Conservation (phyloP, 768 basidiomycete genomes). For the Mrakia frigida region DNA sequence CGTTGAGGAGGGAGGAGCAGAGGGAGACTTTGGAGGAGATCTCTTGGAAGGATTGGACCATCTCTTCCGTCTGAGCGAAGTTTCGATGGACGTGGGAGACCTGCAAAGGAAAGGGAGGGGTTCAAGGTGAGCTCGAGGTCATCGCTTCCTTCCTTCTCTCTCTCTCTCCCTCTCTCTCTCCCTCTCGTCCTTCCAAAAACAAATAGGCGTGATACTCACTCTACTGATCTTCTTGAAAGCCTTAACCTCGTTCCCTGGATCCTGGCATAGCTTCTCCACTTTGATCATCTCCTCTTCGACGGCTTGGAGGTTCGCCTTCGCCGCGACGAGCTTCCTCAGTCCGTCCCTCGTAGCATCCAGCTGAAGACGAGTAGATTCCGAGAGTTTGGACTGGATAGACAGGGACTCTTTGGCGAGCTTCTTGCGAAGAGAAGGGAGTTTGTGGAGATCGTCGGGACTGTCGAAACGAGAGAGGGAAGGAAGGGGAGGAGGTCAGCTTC, state of each 20-base stretch:
- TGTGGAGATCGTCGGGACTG: constrained; percentile 60
- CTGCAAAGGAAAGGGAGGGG: constrained; percentile 46
- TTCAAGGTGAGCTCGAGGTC: background rate
- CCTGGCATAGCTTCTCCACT: constrained; percentile 68
- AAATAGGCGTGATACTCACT: constrained; percentile 48
- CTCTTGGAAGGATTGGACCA: constrained; percentile 87
- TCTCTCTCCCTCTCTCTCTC: background rate
- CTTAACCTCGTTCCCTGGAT: constrained; percentile 67
- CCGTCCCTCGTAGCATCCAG: constrained; percentile 85
- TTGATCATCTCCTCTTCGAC: constrained; percentile 81
- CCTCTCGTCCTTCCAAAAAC: background rate
- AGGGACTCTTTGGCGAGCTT: constrained; percentile 95
- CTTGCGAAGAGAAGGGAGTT: constrained; percentile 81
- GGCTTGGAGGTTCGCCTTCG: constrained; percentile 60
- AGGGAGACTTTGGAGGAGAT: constrained; percentile 80
- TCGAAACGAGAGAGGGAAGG: too few species aligned
- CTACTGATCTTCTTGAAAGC: constrained; percentile 95
- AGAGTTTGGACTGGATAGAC: constrained; percentile 82
- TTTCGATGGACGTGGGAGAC: constrained; percentile 94
- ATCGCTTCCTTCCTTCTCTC: background rate
- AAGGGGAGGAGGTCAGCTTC: background rate
- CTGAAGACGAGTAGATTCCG: constrained; percentile 87
- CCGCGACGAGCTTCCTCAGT: constrained; percentile 44
- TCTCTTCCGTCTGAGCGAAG: constrained; percentile 89
- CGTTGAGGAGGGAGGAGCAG: constrained; percentile 68